These are phyloP conservation scores for Suillus fuscotomentosus DNA, from an alignment of 768 basidiomycete genomes.

Conservation along the genomic window DNA sequence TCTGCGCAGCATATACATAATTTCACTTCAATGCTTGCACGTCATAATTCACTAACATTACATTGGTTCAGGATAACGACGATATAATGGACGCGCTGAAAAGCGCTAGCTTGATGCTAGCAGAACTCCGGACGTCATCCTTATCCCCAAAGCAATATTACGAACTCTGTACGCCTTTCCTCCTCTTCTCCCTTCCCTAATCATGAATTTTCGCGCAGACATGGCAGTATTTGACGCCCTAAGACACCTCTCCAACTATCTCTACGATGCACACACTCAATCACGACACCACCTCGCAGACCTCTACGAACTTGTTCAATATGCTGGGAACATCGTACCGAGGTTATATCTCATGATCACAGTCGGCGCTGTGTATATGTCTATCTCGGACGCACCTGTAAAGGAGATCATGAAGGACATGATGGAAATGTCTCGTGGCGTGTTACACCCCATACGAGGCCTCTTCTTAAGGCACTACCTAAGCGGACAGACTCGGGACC, in stretches of 20 bases:
- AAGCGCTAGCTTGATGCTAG: slow-evolving; percentile 95
- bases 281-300: slow-evolving; percentile 95
- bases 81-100: slow-evolving; percentile 99
- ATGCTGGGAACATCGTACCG: slow-evolving; percentile 94
- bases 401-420: slow-evolving; percentile 99
- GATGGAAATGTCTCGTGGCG: slow-evolving; percentile 99
- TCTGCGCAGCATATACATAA: slow-evolving; percentile 3
- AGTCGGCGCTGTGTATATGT: slow-evolving; percentile 99
- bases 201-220: slow-evolving; percentile 45
- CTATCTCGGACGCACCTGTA: slow-evolving; percentile 92
- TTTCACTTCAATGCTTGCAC: neutral
- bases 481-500: slow-evolving; percentile 93
- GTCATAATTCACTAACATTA: neutral
- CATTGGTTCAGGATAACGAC: slow-evolving; percentile 70
- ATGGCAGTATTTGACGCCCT: slow-evolving; percentile 99
- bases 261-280: slow-evolving; percentile 92
- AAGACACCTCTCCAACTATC: slow-evolving; percentile 91
- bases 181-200: neutral
- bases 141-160: slow-evolving; percentile 98
- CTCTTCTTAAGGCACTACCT: slow-evolving; percentile 96
- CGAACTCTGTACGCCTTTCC: slow-evolving; percentile 75
- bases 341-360: slow-evolving; percentile 98
- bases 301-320: slow-evolving; percentile 99
- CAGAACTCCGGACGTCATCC: slow-evolving; percentile 90
- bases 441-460: slow-evolving; percentile 95